phyloP scores from a whole-genome alignment of 2,329 filamentous ascomycete species.

The Venturiaceae sp. region DNA sequence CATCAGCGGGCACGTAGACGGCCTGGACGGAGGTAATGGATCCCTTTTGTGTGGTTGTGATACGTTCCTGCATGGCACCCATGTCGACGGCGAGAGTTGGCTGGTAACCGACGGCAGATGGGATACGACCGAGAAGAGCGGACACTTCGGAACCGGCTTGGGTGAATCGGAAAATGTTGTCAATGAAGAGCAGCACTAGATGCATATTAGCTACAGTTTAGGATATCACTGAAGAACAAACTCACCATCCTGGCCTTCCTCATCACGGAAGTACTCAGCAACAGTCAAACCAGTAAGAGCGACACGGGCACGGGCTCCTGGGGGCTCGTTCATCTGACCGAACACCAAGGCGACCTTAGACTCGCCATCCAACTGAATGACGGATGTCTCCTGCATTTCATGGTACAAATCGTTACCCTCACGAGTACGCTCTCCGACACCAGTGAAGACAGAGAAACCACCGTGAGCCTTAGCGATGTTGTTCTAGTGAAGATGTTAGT shows the following conservation, averaged over 20 bases:
- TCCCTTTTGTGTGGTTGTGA: conserved; percentile 98
- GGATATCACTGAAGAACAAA: conserved; percentile 19
- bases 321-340: conserved; percentile 99
- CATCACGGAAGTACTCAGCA: conserved; percentile 74
- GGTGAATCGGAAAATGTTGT: conserved; percentile 99
- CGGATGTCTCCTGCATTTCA: conserved; percentile 99
- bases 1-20: conserved; percentile 99
- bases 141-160: conserved; percentile 99
- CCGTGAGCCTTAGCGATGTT: conserved; percentile 99
- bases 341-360: conserved; percentile 99
- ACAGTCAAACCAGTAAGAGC: conserved; percentile 81
- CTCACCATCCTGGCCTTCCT: conserved; percentile 76
- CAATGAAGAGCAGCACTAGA: conserved; percentile 93
- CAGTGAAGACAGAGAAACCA: conserved; percentile 99
- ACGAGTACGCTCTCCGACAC: conserved; percentile 99
- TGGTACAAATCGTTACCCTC: conserved; percentile 99
- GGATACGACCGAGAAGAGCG: conserved; percentile 97
- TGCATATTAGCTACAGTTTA: conserved; percentile 10
- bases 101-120: conserved; percentile 99
- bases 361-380: conserved; percentile 98
- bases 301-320: conserved; percentile 98
- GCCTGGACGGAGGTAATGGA: conserved; percentile 99
- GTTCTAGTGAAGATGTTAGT: conserved; percentile 49
- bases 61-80: conserved; percentile 99
- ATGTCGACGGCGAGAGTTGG: conserved; percentile 97